These are phyloP conservation scores for Rosa multiflora DNA, from an alignment of 306 rosid genomes.

Conservation along the genomic window DNA sequence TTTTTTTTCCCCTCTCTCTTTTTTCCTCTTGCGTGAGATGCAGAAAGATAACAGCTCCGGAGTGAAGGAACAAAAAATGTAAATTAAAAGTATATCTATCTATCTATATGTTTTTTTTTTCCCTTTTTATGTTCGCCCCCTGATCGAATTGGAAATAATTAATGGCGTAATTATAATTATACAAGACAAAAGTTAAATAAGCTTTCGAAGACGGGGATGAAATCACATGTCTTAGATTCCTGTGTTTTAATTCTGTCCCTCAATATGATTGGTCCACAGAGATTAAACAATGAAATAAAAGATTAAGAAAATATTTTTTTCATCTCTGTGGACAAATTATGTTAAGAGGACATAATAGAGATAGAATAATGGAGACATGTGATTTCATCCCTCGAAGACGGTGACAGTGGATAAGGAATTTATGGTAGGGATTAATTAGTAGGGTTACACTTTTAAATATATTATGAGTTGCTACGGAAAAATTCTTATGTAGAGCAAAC, in stretches of 20 bases:
- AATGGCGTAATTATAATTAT: too few species aligned
- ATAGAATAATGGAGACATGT: too few species aligned
- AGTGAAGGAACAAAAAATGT: conserved; percentile 4
- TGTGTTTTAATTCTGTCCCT: too few species aligned
- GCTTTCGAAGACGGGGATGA: background rate
- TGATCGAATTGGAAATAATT: background rate
- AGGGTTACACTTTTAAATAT: background rate
- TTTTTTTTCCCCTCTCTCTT: background rate
- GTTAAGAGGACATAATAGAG: too few species aligned
- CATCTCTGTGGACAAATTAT: too few species aligned
- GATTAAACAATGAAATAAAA: too few species aligned
- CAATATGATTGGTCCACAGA: too few species aligned
- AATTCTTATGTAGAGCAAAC: too few species aligned
- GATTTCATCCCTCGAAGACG: background rate
- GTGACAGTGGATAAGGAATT: background rate
- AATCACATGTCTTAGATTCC: too few species aligned
- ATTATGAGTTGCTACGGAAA: background rate
- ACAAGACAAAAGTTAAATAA: background rate
- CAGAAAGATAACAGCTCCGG: background rate
- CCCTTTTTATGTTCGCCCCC: background rate
- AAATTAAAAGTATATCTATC: background rate
- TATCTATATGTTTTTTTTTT: too few species aligned
- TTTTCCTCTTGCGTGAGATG: background rate
- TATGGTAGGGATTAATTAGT: background rate
- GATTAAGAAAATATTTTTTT: too few species aligned